phyloP scores from a whole-genome alignment of 2,329 filamentous ascomycete species.

The Metarhizium album region DNA sequence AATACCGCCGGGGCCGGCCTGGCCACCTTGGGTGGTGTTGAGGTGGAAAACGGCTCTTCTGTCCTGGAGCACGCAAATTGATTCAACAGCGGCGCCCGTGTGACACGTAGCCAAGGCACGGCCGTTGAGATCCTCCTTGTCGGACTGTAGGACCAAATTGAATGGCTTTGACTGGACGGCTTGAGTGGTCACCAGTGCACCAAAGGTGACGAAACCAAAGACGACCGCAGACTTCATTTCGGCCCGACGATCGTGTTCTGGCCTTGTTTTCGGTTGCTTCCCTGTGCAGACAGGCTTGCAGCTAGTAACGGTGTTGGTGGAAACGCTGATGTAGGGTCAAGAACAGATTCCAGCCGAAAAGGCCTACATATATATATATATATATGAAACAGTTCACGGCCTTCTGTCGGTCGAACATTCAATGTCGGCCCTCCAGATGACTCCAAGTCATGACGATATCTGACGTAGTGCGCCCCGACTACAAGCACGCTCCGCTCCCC shows the following conservation, averaged over 20 bases:
- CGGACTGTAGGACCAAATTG: slow-evolving; percentile 9
- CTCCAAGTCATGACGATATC: no score
- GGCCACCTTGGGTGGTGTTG: slow-evolving; percentile 10
- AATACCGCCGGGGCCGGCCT: slow-evolving; percentile 5
- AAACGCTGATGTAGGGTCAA: no score
- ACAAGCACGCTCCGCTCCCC: no score
- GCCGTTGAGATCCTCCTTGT: slow-evolving; percentile 10
- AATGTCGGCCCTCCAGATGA: no score
- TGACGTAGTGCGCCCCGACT: no score
- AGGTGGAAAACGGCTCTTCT: slow-evolving; percentile 5
- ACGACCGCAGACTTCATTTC: slow-evolving; percentile 8
- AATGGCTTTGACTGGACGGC: slow-evolving; percentile 13
- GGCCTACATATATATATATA: no score
- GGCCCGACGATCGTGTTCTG: neutral
- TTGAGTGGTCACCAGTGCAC: slow-evolving; percentile 6
- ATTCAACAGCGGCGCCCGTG: slow-evolving; percentile 12
- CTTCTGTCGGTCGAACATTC: no score
- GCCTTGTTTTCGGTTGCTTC: no score
- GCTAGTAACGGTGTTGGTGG: no score
- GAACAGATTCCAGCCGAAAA: no score
- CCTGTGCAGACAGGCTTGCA: no score
- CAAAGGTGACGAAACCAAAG: slow-evolving; percentile 2
- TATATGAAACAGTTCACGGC: no score
- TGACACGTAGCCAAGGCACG: slow-evolving; percentile 10
- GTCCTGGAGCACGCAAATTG: slow-evolving; percentile 8